Conservation (phyloP, 495 filamentous ascomycete genomes). For the Lepraria neglecta region DNA sequence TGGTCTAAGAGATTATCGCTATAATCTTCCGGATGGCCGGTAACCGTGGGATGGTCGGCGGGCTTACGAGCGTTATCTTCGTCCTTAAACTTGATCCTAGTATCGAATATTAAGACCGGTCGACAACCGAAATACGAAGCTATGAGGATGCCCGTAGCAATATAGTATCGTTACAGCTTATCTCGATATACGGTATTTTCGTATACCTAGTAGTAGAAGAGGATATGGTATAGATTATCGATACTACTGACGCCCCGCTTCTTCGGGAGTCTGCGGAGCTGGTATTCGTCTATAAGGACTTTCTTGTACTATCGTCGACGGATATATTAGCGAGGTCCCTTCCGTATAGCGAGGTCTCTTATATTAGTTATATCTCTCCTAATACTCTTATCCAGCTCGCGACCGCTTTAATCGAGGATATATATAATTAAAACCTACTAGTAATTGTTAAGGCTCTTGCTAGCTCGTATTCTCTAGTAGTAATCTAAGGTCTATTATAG, state of each 20-base stretch:
- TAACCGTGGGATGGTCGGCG: not conserved
- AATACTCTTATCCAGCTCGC: not conserved
- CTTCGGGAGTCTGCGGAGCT: conserved; percentile 1
- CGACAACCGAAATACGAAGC: not conserved
- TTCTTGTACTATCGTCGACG: not conserved
- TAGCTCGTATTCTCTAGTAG: no score
- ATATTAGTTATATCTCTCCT: no score
- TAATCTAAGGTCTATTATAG: not conserved
- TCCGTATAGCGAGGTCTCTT: no score
- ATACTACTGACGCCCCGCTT: not conserved
- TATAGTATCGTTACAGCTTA: not conserved
- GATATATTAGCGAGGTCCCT: not conserved
- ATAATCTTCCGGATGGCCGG: not conserved
- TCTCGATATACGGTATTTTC: not conserved
- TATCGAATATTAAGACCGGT: not conserved
- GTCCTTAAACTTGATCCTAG: not conserved
- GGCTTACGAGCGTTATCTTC: conserved; percentile 11
- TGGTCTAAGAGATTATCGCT: not conserved
- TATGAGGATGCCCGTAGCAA: not conserved
- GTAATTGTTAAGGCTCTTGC: not conserved
- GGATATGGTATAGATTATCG: conserved; percentile 8
- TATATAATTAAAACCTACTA: not conserved
- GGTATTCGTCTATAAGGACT: not conserved
- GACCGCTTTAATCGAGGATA: not conserved
- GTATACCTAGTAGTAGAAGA: not conserved